Evolutionary conservation across 192 early-diverging fungal species (phyloP).

Genomic region (Linnemannia exigua): DNA sequence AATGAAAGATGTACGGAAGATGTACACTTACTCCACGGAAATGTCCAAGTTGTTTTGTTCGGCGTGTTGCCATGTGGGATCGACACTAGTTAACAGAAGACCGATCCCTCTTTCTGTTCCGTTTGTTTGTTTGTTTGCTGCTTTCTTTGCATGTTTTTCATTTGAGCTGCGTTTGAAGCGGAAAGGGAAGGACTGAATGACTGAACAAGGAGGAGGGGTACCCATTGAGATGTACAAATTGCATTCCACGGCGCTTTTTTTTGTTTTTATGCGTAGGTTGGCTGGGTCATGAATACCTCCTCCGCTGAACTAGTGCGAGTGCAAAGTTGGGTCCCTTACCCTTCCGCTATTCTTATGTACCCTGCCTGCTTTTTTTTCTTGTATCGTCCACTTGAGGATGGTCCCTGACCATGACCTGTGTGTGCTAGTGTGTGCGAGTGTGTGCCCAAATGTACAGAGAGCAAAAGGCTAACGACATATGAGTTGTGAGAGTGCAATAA

Average conservation of each 20-base stretch:
- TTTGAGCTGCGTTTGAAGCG: conserved; percentile 1
- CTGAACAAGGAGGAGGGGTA: background rate
- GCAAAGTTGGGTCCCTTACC: background rate
- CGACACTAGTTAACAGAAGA: background rate
- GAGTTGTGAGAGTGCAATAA: background rate
- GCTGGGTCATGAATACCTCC: background rate
- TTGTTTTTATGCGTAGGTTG: no score
- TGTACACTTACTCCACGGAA: no score
- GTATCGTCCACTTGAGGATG: no score
- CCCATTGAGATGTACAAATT: background rate
- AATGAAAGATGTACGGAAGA: no score
- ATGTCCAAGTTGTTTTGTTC: background rate
- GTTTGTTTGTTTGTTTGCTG: background rate
- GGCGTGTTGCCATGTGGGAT: conserved; percentile 5
- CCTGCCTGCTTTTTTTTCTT: background rate
- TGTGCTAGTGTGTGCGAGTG: background rate
- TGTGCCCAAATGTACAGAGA: background rate
- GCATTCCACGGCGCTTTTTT: conserved; percentile 4
- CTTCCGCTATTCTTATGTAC: background rate
- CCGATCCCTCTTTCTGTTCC: background rate
- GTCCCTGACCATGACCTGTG: background rate
- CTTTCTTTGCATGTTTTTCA: no score
- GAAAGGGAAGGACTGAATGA: background rate
- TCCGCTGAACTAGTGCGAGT: background rate
- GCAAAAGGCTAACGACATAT: background rate